A percentile compares a stretch with the other conserved stretches of the same genome.
phyloP scores from a whole-genome alignment of 768 basidiomycete species.

The Boletus vinaceobasis region DNA sequence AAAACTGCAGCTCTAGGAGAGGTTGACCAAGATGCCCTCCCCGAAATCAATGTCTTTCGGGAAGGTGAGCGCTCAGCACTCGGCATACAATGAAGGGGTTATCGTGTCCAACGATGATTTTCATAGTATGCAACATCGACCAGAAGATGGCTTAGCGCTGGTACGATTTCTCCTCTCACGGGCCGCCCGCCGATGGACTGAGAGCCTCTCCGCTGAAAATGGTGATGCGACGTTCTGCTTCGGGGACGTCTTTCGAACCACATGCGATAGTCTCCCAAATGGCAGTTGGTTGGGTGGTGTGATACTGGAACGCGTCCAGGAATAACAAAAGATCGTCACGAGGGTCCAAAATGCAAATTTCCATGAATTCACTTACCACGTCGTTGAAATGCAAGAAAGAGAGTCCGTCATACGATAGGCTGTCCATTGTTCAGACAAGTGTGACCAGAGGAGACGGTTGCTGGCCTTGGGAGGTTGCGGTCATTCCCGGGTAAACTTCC shows the following conservation, averaged over 20 bases:
- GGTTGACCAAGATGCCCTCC: slow-evolving; percentile 4
- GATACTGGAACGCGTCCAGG: neutral
- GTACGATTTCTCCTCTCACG: neutral
- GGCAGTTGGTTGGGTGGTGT: slow-evolving; percentile 5
- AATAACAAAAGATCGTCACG: neutral
- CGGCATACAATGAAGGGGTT: neutral
- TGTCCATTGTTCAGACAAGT: neutral
- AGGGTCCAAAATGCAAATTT: neutral
- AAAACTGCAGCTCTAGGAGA: slow-evolving; percentile 6
- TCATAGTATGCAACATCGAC: slow-evolving; percentile 6
- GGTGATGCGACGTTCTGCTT: neutral
- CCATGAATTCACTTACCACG: slow-evolving; percentile 6
- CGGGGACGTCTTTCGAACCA: slow-evolving; percentile 2
- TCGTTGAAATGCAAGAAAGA: slow-evolving; percentile 8
- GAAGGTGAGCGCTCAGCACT: neutral
- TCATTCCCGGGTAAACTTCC: neutral
- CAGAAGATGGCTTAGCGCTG: slow-evolving; percentile 8
- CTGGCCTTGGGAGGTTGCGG: neutral
- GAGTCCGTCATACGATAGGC: neutral
- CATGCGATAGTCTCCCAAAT: slow-evolving; percentile 1
- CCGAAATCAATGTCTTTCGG: slow-evolving; percentile 4
- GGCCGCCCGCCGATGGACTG: no score
- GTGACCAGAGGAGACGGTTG: neutral
- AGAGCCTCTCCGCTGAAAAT: slow-evolving; percentile 11
- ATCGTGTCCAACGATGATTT: slow-evolving; percentile 1